phyloP scores from a whole-genome alignment of 192 early-diverging fungal genomes.

The Backusella liffmaniae region DNA sequence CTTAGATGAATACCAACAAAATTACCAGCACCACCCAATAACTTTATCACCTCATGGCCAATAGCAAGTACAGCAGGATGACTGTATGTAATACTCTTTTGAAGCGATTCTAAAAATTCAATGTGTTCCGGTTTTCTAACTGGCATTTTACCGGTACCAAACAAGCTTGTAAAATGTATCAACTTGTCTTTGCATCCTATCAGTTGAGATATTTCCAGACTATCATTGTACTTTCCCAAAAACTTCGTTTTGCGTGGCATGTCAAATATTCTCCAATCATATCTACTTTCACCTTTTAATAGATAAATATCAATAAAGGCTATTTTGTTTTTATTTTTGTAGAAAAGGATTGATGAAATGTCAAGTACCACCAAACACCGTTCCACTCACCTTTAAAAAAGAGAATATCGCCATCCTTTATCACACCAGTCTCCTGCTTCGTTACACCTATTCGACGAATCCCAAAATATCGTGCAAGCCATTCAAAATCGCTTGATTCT shows the following conservation, averaged over 20 bases:
- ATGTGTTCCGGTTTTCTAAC: constrained; percentile 28
- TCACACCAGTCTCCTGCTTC: constrained; percentile 15
- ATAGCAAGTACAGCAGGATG: constrained; percentile 29
- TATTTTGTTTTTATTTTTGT: neutral
- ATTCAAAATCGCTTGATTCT: constrained; percentile 24
- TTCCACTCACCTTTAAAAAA: constrained; percentile 28
- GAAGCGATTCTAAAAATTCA: constrained; percentile 33
- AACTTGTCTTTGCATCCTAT: constrained; percentile 20
- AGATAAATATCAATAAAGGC: neutral
- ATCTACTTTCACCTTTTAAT: constrained; percentile 27
- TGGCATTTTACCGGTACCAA: constrained; percentile 35
- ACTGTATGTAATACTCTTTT: constrained; percentile 30
- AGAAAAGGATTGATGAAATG: too few species aligned
- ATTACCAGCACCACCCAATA: constrained; percentile 28
- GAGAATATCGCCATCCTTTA: constrained; percentile 34
- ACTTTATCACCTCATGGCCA: constrained; percentile 19
- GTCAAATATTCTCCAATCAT: constrained; percentile 40
- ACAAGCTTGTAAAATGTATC: constrained; percentile 34
- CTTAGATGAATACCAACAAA: constrained; percentile 39
- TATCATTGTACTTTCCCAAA: constrained; percentile 27
- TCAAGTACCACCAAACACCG: neutral
- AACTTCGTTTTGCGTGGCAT: constrained; percentile 8
- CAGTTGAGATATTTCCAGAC: constrained; percentile 26
- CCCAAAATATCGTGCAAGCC: constrained; percentile 24
- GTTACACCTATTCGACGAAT: constrained; percentile 14